Base-by-base conservation (phyloP, 169 alveolate species). In the Eimeria tenella region DNA sequence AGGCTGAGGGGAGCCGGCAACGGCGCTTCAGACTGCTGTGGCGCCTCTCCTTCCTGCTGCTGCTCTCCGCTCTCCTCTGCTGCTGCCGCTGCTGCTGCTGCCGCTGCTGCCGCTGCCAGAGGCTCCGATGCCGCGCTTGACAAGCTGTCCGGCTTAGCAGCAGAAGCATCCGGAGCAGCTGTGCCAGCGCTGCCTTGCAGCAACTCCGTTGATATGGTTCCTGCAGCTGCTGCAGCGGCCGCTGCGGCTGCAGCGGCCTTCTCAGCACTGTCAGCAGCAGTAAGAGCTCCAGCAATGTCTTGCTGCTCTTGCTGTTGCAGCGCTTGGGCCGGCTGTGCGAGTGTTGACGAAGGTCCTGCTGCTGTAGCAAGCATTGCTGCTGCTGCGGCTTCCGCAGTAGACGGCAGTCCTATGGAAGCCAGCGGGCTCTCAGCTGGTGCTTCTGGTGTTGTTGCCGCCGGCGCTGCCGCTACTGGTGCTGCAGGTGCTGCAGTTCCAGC, bases 301-400 rank as follows among this genome's bases (percentile, higher is more conserved):
- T 23, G 90, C 90, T 55, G 63, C 55, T 19, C 68, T 49, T 79
- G 55, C 25, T 79, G 71, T 70, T 82, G 90, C 77, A 10, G 77
- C 77, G 55, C 75, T 73, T n/a, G 73, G 21, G n/a, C 75, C 5
- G 73, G 21, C n/a, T 63, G 90, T 6, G 52, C 55, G 21, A 60
- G 60, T 56, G 90, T 23, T 7, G 77, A 25, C 13, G 90, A 49
- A 4, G 90, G 90, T 10, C 90, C 90, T 55, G 90, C 90, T 82
- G 90, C 90, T 82, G 90, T 74, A 23, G 90, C 90, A 17, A 82
- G 55, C 15, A 82, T 31, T 23, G 90, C 90, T 25, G 90, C 15
- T 13, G 90, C 90, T 21, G 90, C 90, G 21, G 75, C 56, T 23
- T 58, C 90, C 5, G 90, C 90, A 82, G 90, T 13, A 15, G 31